Base-by-base conservation (phyloP, 2,329 filamentous ascomycete species). In the Xylaria sp. region DNA sequence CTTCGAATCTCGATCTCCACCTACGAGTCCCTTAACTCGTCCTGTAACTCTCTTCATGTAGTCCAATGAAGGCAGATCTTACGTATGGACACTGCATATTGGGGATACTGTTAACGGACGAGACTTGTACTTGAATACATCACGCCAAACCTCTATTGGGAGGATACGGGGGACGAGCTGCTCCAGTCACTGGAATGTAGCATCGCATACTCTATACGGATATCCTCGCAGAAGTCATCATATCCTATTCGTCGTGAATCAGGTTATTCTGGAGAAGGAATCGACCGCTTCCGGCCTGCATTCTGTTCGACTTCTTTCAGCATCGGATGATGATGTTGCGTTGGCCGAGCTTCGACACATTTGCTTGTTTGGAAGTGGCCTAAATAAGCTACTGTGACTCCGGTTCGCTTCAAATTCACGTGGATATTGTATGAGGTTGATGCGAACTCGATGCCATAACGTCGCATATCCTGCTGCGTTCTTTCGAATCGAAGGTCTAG, bases 21-120 rank as follows among this genome's bases (percentile, higher is more conserved):
- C 50, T 49, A 43, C 46, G 41, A 47, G 39, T 21, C 37, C 26
- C 13, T 29, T 39, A 55, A 54, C 29, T 13, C 29, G 9, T 34
- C 29, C 29, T 7, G 16, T 34, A 7, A 34, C 29, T 34, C 11
- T 7, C 11, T 34, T 34, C 9, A 13, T 11, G 24, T 26, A 34
- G 5, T 7, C 11, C 29, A 13, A 13, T 34, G n/a, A n/a, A 26
- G 29, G 29, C 16, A 34, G 29, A 34, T 34, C 29, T 34, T 13
- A 34, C 29, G 9, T 34, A 7, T 7, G 3, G 29, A 34, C 11
- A 26, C 24, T 11, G 24, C 16, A 13, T 34, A 34, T 34, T 13
- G n/a, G n/a, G n/a, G n/a, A n/a, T 34, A 13, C 29, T 13, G 16
- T 34, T 3, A 7, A 34, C 29, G 29, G 9, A 34, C 16, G 11